Evolutionary conservation across 495 filamentous ascomycete species (phyloP), one percentile per base, ranked within the genome.

Genomic region (Podospora comata): DNA sequence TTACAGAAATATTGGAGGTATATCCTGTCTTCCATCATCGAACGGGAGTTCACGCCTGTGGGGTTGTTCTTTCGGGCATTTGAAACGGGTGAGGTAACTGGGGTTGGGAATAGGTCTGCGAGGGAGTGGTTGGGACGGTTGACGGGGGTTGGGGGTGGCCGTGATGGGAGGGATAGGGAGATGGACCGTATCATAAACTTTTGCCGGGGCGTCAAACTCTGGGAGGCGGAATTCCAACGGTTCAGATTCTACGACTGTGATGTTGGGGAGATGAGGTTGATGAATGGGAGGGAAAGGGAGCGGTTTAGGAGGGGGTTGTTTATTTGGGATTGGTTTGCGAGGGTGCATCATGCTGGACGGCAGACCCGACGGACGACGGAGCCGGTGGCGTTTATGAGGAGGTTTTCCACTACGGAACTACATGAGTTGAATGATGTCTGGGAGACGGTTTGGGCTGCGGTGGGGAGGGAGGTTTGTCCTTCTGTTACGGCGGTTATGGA

Each of bases 251-350:
- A 82, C 34, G 70, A 81, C 9, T 78, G 86, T 59, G 90, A 82
- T 39, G 81, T 85, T 65, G 78, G 85, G 62, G 6, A 48, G 0
- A 85, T 90, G n/a, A 88, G 92, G 15, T 81, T 86, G 4, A 81
- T 94, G 11, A 84, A 74, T 0, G 61, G 68, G 2, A 67, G 81
- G 15, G 92, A 93, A 74, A 80, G 84, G 20, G 78, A 80, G 27
- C 82, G 85, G 5, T 68, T 93, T n/a, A 86, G 91, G 5, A 83
- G 84, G 56, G 90, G 88, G 1, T 74, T 93, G 65, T 93, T 91
- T 72, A 82, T 86, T 1, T 84, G 91, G 75, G 92, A 91, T 91
- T 79, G 88, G 15, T 85, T 72, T 73, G 77, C 75, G 23, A 69
- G 72, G 28, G 80, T 81, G 56, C 79, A 79, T 63, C 55, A 58